These are phyloP conservation scores for Rhizopus delemar DNA, from an alignment of 371 early-diverging fungal genomes.

Conservation along the genomic window DNA sequence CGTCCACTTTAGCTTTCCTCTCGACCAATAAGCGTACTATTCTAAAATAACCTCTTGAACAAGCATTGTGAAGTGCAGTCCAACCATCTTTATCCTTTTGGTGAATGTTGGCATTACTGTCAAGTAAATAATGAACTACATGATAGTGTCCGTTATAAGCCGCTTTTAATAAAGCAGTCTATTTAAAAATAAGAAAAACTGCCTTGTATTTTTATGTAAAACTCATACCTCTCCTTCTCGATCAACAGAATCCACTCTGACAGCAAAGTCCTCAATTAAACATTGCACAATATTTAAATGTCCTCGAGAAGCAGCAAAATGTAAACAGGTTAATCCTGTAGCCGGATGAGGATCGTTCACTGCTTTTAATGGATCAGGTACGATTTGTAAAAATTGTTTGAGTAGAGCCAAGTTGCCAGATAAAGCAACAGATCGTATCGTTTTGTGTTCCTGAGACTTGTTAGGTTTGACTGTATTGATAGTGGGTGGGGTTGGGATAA, in stretches of 20 bases:
- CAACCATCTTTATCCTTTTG: conserved; percentile 82
- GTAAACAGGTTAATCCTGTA: conserved; percentile 71
- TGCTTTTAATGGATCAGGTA: conserved; percentile 43
- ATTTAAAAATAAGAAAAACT: conserved; percentile 7
- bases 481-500: conserved; percentile 12
- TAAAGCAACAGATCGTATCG: conserved; percentile 38
- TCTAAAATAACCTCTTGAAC: conserved; percentile 61
- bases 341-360: conserved; percentile 53
- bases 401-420: conserved; percentile 42
- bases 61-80: conserved; percentile 84
- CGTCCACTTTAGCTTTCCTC: conserved; percentile 61
- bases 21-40: conserved; percentile 64
- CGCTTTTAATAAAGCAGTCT: conserved; percentile 82
- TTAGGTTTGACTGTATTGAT: not conserved
- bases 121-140: conserved; percentile 67
- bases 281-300: conserved; percentile 65
- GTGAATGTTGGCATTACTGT: conserved; percentile 63
- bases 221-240: conserved; percentile 70
- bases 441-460: conserved; percentile 21
- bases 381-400: conserved; percentile 31
- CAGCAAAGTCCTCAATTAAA: conserved; percentile 66
- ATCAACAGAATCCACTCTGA: conserved; percentile 68
- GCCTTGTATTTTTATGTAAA: not conserved
- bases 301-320: conserved; percentile 75
- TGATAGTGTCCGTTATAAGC: conserved; percentile 69